Percentiles rank a stretch among this genome's conserved stretches.
phyloP scores from a whole-genome alignment of 2,329 filamentous ascomycete genomes.

The Sclerotinia sclerotiorum region DNA sequence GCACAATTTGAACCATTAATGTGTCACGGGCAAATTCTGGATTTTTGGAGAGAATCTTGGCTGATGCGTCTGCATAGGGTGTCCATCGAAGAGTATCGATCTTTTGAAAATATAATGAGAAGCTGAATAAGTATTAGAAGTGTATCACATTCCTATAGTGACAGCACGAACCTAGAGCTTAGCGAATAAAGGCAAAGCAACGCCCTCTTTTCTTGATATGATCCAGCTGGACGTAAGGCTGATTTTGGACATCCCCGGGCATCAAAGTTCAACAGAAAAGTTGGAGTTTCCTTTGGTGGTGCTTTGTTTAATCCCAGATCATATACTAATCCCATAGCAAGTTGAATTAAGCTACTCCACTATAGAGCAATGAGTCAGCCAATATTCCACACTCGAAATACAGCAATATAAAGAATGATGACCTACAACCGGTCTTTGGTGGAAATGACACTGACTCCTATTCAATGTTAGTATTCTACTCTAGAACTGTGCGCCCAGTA shows the following conservation, averaged over 20 bases:
- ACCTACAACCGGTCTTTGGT: slow-evolving; percentile 15
- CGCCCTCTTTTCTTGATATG: slow-evolving; percentile 52
- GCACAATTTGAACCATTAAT: slow-evolving; percentile 47
- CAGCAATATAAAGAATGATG: neutral
- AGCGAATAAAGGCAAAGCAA: slow-evolving; percentile 50
- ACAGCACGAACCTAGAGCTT: slow-evolving; percentile 42
- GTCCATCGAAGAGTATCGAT: slow-evolving; percentile 58
- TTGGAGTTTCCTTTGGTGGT: slow-evolving; percentile 22
- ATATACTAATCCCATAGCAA: slow-evolving; percentile 26
- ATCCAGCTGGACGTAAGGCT: slow-evolving; percentile 37
- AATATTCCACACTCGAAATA: neutral
- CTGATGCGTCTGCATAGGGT: slow-evolving; percentile 57
- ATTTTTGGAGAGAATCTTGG: slow-evolving; percentile 48
- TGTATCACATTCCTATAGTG: neutral
- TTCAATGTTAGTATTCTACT: neutral
- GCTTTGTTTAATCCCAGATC: slow-evolving; percentile 29
- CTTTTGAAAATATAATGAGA: slow-evolving; percentile 46
- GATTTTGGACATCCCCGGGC: slow-evolving; percentile 21
- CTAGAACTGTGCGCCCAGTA: neutral
- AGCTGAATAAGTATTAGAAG: slow-evolving; percentile 37
- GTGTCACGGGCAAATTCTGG: slow-evolving; percentile 52
- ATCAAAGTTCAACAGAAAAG: slow-evolving; percentile 14
- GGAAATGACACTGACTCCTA: slow-evolving; percentile 41
- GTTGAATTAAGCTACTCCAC: slow-evolving; percentile 24
- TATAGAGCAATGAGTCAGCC: neutral